Conservation (phyloP, 2,329 filamentous ascomycete species). For the Pseudogymnoascus sp. region DNA sequence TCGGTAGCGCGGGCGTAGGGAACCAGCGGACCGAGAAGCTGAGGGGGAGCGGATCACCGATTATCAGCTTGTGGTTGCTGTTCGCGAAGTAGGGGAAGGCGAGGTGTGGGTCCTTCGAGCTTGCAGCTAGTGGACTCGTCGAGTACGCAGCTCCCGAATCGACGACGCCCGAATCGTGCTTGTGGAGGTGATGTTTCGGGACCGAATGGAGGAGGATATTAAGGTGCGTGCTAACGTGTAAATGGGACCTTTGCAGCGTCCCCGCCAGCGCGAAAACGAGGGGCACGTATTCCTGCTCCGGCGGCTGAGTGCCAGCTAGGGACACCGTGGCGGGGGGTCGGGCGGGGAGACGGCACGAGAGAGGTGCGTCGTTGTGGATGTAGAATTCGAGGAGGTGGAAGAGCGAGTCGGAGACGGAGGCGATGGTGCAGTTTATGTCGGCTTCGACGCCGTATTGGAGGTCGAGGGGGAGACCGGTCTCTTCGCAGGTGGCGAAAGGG, state of each 20-base stretch:
- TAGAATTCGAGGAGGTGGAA: constrained; percentile 95
- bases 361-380: constrained; percentile 89
- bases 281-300: constrained; percentile 62
- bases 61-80: constrained; percentile 48
- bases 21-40: constrained; percentile 82
- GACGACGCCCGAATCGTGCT: constrained; percentile 65
- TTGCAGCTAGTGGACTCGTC: constrained; percentile 55
- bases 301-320: constrained; percentile 34
- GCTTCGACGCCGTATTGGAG: constrained; percentile 76
- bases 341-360: constrained; percentile 81
- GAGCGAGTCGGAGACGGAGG: constrained; percentile 67
- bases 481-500: constrained; percentile 83
- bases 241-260: constrained; percentile 76
- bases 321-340: constrained; percentile 54
- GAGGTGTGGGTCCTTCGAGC: constrained; percentile 36
- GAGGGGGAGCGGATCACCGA: constrained; percentile 76
- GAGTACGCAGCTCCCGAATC: constrained; percentile 85
- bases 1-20: constrained; percentile 61
- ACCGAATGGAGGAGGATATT: constrained; percentile 72
- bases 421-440: constrained; percentile 78
- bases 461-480: constrained; percentile 73
- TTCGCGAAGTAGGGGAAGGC: neutral
- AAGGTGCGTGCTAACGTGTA: constrained; percentile 83
- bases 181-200: constrained; percentile 53
- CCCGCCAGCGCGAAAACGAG: constrained; percentile 84